Evolutionary conservation across 305 asterid species (phyloP).

Genomic region (Fraxinus floribunda): DNA sequence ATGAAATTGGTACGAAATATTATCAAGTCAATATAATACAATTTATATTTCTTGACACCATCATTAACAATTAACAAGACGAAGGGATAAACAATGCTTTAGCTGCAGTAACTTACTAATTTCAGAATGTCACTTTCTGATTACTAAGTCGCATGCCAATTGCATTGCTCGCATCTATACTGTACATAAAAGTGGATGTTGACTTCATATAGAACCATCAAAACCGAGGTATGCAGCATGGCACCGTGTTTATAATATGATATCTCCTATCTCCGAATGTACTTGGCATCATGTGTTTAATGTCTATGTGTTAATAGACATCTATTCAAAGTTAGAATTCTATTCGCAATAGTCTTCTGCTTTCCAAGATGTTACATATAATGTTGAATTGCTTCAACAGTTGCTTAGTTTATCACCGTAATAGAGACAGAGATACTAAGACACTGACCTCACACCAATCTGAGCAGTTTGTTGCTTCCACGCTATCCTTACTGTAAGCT

Average conservation of each 20-base stretch:
- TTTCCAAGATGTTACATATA: not conserved
- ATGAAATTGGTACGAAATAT: conserved; percentile 64
- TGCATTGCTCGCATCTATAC: not conserved
- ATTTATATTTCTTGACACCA: no score
- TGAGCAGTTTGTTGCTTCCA: conserved; percentile 42
- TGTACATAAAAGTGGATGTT: not conserved
- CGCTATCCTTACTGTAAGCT: conserved; percentile 39
- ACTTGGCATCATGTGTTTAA: not conserved
- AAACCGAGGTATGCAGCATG: not conserved
- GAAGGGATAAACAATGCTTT: not conserved
- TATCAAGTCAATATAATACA: no score
- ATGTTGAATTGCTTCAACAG: conserved; percentile 1
- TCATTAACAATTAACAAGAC: not conserved
- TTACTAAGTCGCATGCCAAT: not conserved
- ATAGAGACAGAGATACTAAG: conserved; percentile 14
- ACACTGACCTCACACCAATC: conserved; percentile 97
- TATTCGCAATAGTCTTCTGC: not conserved
- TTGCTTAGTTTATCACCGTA: conserved; percentile 7
- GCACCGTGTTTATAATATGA: not conserved
- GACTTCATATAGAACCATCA: not conserved
- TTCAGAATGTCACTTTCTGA: not conserved
- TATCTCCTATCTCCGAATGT: not conserved
- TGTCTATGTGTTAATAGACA: not conserved
- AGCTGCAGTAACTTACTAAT: not conserved
- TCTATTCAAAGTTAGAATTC: not conserved